Percentiles rank a stretch among this genome's conserved stretches.
Conservation (phyloP, 495 filamentous ascomycete genomes). For the Hyaloscypha variabilis region DNA sequence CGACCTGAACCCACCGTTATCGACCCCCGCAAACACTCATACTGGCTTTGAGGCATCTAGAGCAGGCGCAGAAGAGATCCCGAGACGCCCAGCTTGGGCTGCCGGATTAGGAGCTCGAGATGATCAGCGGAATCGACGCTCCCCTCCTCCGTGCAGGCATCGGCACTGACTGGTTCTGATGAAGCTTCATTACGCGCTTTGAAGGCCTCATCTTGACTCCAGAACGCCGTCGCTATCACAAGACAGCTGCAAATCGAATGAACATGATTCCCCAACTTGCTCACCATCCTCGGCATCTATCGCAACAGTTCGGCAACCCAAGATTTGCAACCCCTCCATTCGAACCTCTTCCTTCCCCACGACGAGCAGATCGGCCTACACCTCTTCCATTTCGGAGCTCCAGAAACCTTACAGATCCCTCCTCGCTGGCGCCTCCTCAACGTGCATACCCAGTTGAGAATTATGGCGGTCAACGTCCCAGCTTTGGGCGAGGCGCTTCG, state of each 20-base stretch:
- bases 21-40: slow-evolving; percentile 3
- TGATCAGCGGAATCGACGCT: slow-evolving; percentile 28
- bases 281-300: slow-evolving; percentile 23
- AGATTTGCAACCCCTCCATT: slow-evolving; percentile 28
- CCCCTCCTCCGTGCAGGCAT: slow-evolving; percentile 33
- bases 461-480: slow-evolving; percentile 19
- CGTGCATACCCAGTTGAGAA: slow-evolving; percentile 29
- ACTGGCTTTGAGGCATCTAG: neutral
- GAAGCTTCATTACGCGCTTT: slow-evolving; percentile 19
- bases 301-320: slow-evolving; percentile 29
- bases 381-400: slow-evolving; percentile 28
- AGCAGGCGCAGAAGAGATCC: slow-evolving; percentile 14
- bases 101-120: slow-evolving; percentile 25
- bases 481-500: slow-evolving; percentile 8
- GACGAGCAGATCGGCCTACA: slow-evolving; percentile 21
- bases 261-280: slow-evolving; percentile 34
- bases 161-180: slow-evolving; percentile 23
- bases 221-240: slow-evolving; percentile 9
- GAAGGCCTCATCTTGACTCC: slow-evolving; percentile 8
- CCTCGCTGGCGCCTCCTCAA: slow-evolving; percentile 20
- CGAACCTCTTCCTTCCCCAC: slow-evolving; percentile 14
- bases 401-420: slow-evolving; percentile 15
- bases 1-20: neutral
- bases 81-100: slow-evolving; percentile 27
- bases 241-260: slow-evolving; percentile 9